These are phyloP conservation scores for Linnemannia zychae DNA, from an alignment of 192 early-diverging fungal species.

Conservation along the genomic window DNA sequence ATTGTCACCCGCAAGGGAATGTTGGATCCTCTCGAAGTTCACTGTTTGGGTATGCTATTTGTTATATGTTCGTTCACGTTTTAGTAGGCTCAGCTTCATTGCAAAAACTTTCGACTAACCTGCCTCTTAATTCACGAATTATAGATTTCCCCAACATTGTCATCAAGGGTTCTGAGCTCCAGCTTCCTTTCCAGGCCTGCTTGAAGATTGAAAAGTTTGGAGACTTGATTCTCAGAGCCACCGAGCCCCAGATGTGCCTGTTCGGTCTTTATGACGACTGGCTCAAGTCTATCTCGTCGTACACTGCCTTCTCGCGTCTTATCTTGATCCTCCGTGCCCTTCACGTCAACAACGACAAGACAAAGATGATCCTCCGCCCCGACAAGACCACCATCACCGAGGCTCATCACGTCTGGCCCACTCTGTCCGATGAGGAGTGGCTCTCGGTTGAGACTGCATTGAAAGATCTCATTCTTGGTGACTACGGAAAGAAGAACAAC, in stretches of 20 bases:
- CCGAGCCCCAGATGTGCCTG: slow-evolving; percentile 96
- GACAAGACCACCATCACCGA: slow-evolving; percentile 95
- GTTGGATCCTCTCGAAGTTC: slow-evolving; percentile 98
- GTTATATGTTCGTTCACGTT: neutral
- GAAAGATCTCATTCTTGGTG: slow-evolving; percentile 97
- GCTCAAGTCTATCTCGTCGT: slow-evolving; percentile 94
- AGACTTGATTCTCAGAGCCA: slow-evolving; percentile 97
- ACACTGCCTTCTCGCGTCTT: slow-evolving; percentile 98
- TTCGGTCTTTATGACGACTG: slow-evolving; percentile 97
- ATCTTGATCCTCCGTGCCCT: slow-evolving; percentile 96
- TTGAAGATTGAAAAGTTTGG: slow-evolving; percentile 99
- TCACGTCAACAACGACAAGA: slow-evolving; percentile 98
- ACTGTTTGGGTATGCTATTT: slow-evolving; percentile 65
- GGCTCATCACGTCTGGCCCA: slow-evolving; percentile 98
- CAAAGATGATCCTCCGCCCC: slow-evolving; percentile 95
- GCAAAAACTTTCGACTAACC: slow-evolving; percentile 33
- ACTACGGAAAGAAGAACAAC: slow-evolving; percentile 99
- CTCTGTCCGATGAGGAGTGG: slow-evolving; percentile 97
- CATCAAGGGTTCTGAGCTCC: slow-evolving; percentile 97
- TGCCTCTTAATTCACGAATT: neutral
- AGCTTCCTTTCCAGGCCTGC: slow-evolving; percentile 98
- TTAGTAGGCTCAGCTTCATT: neutral
- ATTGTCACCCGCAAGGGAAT: slow-evolving; percentile 99
- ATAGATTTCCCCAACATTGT: slow-evolving; percentile 99
- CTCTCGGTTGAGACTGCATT: slow-evolving; percentile 93